A percentile compares a stretch with the other conserved stretches of the same genome.
phyloP scores from a whole-genome alignment of 805 yeast genomes.

The Pichia deserticola region DNA sequence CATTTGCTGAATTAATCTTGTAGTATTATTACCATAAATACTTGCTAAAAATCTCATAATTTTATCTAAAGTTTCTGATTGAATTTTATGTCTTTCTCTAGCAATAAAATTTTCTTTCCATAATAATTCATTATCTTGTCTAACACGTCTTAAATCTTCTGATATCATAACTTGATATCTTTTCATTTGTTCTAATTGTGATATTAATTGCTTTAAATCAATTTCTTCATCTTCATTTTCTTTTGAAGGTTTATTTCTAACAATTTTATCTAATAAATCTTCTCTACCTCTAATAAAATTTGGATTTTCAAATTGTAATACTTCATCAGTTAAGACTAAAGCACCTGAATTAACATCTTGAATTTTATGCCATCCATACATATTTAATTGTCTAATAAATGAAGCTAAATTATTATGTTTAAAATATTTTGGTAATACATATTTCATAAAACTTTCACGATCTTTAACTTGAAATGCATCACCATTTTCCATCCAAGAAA shows the following conservation, averaged over 20 bases:
- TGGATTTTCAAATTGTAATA: conserved; percentile 84
- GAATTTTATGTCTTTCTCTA: conserved; percentile 78
- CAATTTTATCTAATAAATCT: conserved; percentile 77
- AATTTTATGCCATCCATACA: conserved; percentile 99
- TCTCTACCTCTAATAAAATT: conserved; percentile 71
- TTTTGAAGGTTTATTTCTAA: conserved; percentile 55
- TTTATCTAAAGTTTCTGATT: conserved; percentile 80
- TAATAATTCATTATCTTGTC: conserved; percentile 79
- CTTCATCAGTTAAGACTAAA: conserved; percentile 59
- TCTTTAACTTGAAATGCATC: conserved; percentile 76
- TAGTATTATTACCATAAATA: conserved; percentile 61
- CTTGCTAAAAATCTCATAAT: conserved; percentile 83
- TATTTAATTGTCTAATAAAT: conserved; percentile 88
- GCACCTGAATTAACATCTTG: conserved; percentile 85
- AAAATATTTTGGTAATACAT: conserved; percentile 83
- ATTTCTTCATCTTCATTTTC: conserved; percentile 35
- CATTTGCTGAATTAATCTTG: conserved; percentile 25
- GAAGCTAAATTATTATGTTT: conserved; percentile 94
- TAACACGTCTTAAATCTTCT: conserved; percentile 75
- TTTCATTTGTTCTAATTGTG: conserved; percentile 70
- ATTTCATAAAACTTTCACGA: conserved; percentile 77
- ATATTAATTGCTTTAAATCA: conserved; percentile 48
- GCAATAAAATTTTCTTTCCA: conserved; percentile 87
- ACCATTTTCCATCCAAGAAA: conserved; percentile 84
- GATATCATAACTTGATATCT: conserved; percentile 72